Evolutionary conservation across 495 filamentous ascomycete species (phyloP).

Genomic region (Glonium stellatum): DNA sequence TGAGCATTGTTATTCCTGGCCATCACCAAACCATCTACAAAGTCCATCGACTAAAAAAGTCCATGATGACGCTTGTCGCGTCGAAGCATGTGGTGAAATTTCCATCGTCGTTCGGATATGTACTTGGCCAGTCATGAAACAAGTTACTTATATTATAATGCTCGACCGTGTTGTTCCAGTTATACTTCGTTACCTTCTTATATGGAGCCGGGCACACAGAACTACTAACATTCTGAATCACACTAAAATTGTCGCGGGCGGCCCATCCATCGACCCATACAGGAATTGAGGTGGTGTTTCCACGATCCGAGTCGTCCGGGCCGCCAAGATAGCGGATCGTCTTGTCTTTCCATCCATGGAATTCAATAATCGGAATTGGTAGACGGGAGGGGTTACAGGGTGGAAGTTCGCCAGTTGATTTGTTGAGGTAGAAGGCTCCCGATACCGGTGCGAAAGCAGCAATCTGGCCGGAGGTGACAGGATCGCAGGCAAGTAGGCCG

Average conservation of each 20-base stretch:
- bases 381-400: constrained; percentile 14
- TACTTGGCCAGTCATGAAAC: constrained; percentile 22
- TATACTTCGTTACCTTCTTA: constrained; percentile 9
- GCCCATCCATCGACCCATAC: constrained; percentile 19
- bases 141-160: constrained; percentile 16
- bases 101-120: constrained; percentile 16
- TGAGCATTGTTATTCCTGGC: too few species aligned
- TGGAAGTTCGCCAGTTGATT: constrained; percentile 5
- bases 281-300: constrained; percentile 3
- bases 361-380: constrained; percentile 17
- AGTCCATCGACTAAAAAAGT: constrained; percentile 20
- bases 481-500: constrained; percentile 47
- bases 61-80: constrained; percentile 15
- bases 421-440: constrained; percentile 39
- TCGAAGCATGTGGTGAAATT: constrained; percentile 15
- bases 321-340: constrained; percentile 20
- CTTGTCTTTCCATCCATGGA: constrained; percentile 20
- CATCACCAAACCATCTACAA: neutral
- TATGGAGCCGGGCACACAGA: neutral
- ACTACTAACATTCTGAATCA: neutral
- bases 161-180: constrained; percentile 15
- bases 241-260: constrained; percentile 7
- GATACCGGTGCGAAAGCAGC: constrained; percentile 45
- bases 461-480: constrained; percentile 31
- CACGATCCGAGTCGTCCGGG: constrained; percentile 2